phyloP scores from a whole-genome alignment of 441 rosid species.

The Populus hybrid region DNA sequence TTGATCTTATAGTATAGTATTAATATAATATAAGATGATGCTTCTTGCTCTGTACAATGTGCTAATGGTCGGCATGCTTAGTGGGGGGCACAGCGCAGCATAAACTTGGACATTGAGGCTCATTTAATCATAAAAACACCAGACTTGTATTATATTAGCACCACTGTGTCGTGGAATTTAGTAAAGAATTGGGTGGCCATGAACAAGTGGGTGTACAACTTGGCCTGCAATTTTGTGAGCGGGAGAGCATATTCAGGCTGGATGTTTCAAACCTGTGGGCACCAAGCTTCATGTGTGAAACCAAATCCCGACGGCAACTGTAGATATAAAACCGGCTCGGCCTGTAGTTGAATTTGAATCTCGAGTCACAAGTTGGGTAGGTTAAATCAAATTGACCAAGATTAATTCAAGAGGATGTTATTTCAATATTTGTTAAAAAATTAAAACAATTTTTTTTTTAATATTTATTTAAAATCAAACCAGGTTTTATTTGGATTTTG shows the following conservation, averaged over 20 bases:
- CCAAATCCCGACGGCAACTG: too few species aligned
- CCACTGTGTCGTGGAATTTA: background rate
- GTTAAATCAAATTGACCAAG: fast-evolving
- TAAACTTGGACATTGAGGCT: background rate
- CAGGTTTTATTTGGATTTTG: too few species aligned
- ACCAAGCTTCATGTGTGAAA: too few species aligned
- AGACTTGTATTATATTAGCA: background rate
- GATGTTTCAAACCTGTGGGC: background rate
- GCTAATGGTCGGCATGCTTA: background rate
- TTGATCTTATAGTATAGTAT: too few species aligned
- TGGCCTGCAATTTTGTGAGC: background rate
- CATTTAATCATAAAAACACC: too few species aligned
- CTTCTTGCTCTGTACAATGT: background rate
- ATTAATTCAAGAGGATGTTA: too few species aligned
- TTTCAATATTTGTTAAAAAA: too few species aligned
- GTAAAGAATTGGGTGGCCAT: background rate
- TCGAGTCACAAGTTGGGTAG: too few species aligned
- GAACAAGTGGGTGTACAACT: background rate
- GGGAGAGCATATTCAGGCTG: background rate
- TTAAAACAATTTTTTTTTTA: too few species aligned
- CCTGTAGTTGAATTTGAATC: fast-evolving
- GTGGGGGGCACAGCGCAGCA: background rate
- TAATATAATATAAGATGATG: background rate
- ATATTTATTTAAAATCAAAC: too few species aligned
- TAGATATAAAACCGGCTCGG: too few species aligned